Evolutionary conservation across 73 alveolate species (phyloP), one percentile per base, ranked within the genome.

Genomic region (Symbiodinium pilosum): DNA sequence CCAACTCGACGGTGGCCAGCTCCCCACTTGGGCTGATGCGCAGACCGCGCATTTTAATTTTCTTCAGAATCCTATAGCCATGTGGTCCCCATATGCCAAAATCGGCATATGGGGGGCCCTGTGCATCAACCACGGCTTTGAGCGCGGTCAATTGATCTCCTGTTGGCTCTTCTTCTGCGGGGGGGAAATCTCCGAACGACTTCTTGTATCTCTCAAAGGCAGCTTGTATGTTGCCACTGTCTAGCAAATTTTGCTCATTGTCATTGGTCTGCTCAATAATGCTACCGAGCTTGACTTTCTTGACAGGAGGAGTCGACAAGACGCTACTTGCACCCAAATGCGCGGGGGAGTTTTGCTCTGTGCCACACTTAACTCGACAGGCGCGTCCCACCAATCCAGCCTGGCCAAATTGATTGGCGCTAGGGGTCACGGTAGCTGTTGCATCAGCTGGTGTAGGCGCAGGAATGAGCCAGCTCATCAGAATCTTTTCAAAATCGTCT

Each of bases 1-100:
- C 51, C 24, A 81, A 20, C 12, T 81, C 88, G 18, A 81, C 59
- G 2, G 12, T 14, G 8, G 8, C 11, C 38, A 81, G 59, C 30
- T 39, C 88, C 38, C 88, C 88, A 16, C 36, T 81, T 21, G 38
- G 59, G 4, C 38, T 38, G 30, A 81, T 40, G n/a, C 38, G 88
- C 88, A 81, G n/a, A 4, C 88, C 88, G 20, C 28, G 12, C 44
- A 88, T 43, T 34, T 47, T 64, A 20, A 64, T 1, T 38, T 64
- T 59, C 52, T 77, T 59, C 56, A 88, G 47, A 5, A 39, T 16
- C 2, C 95, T 43, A 32, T 34, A 32, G 14, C 52, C 69, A 43
- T 88, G 88, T 20, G 88, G 88, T 12, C 51, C 88, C 88, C 88
- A 81, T n/a, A n/a, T n/a, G n/a, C n/a, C n/a, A n/a, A n/a, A n/a